phyloP scores from a whole-genome alignment of 2,329 filamentous ascomycete genomes.

The Leptosphaerulina australis region DNA sequence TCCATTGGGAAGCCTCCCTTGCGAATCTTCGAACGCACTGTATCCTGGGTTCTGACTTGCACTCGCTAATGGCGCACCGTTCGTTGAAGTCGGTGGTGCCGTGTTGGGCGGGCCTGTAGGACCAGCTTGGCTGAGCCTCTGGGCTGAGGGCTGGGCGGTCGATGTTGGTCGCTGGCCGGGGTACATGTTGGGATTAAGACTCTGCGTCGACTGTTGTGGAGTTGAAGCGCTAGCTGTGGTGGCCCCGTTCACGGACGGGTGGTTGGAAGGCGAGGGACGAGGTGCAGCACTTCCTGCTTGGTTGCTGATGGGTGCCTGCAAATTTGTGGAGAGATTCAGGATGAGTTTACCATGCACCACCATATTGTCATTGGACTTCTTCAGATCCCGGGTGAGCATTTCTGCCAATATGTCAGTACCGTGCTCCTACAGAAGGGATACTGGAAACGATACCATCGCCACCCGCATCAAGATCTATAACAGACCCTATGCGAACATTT shows the following conservation, averaged over 20 bases:
- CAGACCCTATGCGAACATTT: conserved; percentile 93
- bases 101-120: conserved; percentile 51
- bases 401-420: conserved; percentile 58
- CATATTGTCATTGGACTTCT: conserved; percentile 97
- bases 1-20: conserved; percentile 86
- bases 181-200: conserved; percentile 47
- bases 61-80: conserved; percentile 45
- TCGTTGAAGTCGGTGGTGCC: conserved; percentile 45
- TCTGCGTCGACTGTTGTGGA: conserved; percentile 48
- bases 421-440: not conserved
- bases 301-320: conserved; percentile 70
- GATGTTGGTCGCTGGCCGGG: conserved; percentile 43
- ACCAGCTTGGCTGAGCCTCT: conserved; percentile 39
- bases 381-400: conserved; percentile 96
- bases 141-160: conserved; percentile 30
- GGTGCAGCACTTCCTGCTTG: conserved; percentile 43
- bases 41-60: conserved; percentile 57
- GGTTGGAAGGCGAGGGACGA: conserved; percentile 50
- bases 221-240: conserved; percentile 44
- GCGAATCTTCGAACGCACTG: conserved; percentile 95
- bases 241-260: conserved; percentile 49
- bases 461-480: conserved; percentile 86
- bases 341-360: conserved; percentile 98
- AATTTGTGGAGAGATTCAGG: conserved; percentile 92
- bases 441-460: conserved; percentile 74